Base-by-base conservation (phyloP, 2,329 filamentous ascomycete species). In the Nemania sp. region DNA sequence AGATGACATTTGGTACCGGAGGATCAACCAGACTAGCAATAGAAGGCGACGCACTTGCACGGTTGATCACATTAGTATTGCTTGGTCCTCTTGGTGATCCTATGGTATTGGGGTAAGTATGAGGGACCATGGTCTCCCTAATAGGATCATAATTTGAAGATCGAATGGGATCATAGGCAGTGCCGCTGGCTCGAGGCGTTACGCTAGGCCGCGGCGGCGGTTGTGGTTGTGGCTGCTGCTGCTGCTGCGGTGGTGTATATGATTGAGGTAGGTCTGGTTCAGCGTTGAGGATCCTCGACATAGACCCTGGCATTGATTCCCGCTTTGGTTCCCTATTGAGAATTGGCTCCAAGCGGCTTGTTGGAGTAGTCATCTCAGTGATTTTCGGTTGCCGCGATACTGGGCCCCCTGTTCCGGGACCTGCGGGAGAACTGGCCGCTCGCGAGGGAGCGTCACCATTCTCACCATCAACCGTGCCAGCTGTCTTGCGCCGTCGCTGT, bases 21-120 rank as follows among this genome's bases (percentile, higher is more conserved):
- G 91, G 92, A 73, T 97, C 93, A 58, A 98, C 93, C 65, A 98
- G 86, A 80, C 93, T 97, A 5, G 93, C 91, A 73, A 98, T 97
- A 2, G 95, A 95, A 1, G 95, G 94, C 4, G 95, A 98, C 45
- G 92, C 92, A 77, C 92, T 95, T n/a, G 93, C 92, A 62, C 92
- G 89, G 79, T 92, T 91, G 62, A 87, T 75, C 3, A 81, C 58
- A 57, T 80, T 75, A 13, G 69, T 72, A 13, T 55, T 74, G 20
- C 61, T 61, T 49, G 81, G 80, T 3, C 78, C 80, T 54, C 85
- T 83, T n/a, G 87, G 87, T 7, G 87, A 89, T 35, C 82, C 83
- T 63, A 85, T 77, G 3, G 85, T 73, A 26, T 78, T 82, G 7
- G 82, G 82, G 70, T 84, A 77, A 79, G 87, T 80, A 77, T 86